These are phyloP conservation scores for Amaranthus cruentus DNA, from an alignment of 148 eudicot species.

Conservation along the genomic window DNA sequence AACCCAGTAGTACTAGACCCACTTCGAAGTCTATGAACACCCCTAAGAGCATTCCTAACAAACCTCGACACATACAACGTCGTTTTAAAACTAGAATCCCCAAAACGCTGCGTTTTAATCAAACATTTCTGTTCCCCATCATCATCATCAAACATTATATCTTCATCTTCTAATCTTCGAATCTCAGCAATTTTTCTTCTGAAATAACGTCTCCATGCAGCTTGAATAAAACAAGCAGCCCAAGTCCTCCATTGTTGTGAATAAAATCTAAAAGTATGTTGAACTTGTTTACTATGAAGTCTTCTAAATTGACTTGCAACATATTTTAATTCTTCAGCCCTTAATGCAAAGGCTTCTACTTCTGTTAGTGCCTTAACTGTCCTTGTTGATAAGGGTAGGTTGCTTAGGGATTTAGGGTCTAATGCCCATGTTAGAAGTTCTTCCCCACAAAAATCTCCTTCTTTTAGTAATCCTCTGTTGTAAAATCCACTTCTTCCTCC, in stretches of 20 bases:
- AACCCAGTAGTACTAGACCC: constrained; percentile 44
- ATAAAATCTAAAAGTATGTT: constrained; percentile 82
- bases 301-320: constrained; percentile 93
- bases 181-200: constrained; percentile 64
- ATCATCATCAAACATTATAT: constrained; percentile 12
- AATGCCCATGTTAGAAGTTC: constrained; percentile 97
- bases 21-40: constrained; percentile 65
- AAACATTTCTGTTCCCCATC: constrained; percentile 19
- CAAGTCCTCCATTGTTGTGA: constrained; percentile 97
- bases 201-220: constrained; percentile 79
- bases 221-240: constrained; percentile 95
- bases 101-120: constrained; percentile 21
- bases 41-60: constrained; percentile 79
- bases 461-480: constrained; percentile 72
- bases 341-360: constrained; percentile 86
- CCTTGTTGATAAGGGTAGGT: constrained; percentile 86
- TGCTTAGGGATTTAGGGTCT: constrained; percentile 77
- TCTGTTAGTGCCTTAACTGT: constrained; percentile 84
- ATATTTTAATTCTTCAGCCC: constrained; percentile 90
- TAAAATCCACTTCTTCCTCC: constrained; percentile 96
- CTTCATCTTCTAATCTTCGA: constrained; percentile 55
- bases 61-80: constrained; percentile 69
- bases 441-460: constrained; percentile 95
- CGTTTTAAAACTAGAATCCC: constrained; percentile 58
- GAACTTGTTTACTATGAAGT: constrained; percentile 94